Percentiles rank a stretch among this genome's conserved stretches.
Evolutionary conservation across 176 grass and related monocot species (phyloP).

Genomic region (Juncus inflexus): DNA sequence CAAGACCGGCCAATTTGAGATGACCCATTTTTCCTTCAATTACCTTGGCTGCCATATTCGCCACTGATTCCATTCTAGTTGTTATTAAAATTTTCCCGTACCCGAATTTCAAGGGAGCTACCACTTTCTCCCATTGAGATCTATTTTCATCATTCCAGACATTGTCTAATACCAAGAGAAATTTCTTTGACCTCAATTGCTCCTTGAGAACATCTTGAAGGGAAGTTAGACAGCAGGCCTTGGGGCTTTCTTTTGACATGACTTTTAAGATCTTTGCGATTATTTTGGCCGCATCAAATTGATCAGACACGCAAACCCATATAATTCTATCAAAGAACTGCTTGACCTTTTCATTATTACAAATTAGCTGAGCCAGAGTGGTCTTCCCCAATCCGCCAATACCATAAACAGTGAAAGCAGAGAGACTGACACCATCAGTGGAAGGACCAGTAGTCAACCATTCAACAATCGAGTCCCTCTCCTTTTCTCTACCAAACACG

Average conservation of each 20-base stretch:
- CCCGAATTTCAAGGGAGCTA: conserved; percentile 33
- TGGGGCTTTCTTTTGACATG: background rate
- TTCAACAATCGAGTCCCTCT: conserved; percentile 18
- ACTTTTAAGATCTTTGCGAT: background rate
- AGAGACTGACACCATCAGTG: background rate
- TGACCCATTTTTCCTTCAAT: conserved; percentile 12
- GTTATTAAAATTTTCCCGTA: conserved; percentile 32
- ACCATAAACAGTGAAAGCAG: conserved; percentile 4
- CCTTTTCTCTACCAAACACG: conserved; percentile 26
- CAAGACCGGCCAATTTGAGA: conserved; percentile 28
- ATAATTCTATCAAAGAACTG: conserved; percentile 9
- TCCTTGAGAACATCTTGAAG: conserved; percentile 29
- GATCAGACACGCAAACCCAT: conserved; percentile 19
- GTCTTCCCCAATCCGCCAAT: conserved; percentile 24
- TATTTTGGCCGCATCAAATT: conserved; percentile 24
- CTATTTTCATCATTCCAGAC: conserved; percentile 30
- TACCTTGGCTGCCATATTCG: background rate
- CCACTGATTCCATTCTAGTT: conserved; percentile 32
- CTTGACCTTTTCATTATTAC: conserved; percentile 6
- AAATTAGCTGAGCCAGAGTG: conserved; percentile 18
- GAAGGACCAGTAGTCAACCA: conserved; percentile 2
- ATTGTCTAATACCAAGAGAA: conserved; percentile 47
- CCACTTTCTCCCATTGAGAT: conserved; percentile 33
- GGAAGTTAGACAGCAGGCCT: background rate
- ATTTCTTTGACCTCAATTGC: background rate